Evolutionary conservation across 208 protist species (phyloP), one percentile per base, ranked within the genome.

Genomic region (Balamuthia mandrillaris): DNA sequence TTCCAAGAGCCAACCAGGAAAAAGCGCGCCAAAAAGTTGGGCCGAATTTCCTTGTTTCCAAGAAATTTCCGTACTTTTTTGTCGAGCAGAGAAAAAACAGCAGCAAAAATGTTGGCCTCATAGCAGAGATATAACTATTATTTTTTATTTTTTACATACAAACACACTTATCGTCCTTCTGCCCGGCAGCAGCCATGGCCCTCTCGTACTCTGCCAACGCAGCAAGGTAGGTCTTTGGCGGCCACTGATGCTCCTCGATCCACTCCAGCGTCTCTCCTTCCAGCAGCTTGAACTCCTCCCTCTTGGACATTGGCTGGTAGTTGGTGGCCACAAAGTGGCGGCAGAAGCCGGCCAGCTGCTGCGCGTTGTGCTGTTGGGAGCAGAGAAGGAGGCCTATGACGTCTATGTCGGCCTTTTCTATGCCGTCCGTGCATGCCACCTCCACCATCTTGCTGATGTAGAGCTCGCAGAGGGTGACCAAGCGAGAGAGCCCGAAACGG

Each of bases 391-490:
- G 63, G 4, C 86, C 86, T 10, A 89, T 83, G 12, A 89, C 83
- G 29, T 89, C 86, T 35, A 89, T 88, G 68, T 89, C 84, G 1
- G 86, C 81, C 79, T 89, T 89, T 37, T 56, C 72, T 21, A 81
- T 81, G 14, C 72, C 72, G 49, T 81, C 72, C 21, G 49, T 81
- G 45, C 24, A 3, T 18, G 68, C 84, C 5, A 37, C 31, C 49
- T 87, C 84, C 16, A 87, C 72, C 14, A 52, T 63, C 54, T 87
- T 87, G 84, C 52, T 70, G 29, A 87, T 84, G 51, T 87, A 84
- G 31, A 87, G 72, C 74, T 87, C 84, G 35, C 84, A 87, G 18
- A 84, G 49, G 0, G 66, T 87, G 27, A 83, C n/a, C 72, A 87
- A 52, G 3, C 70, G 52, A 3, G 68, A 49, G 21, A 87, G 24